Percentiles rank a stretch among this genome's conserved stretches.
phyloP scores from a whole-genome alignment of 495 filamentous ascomycete species.

The Penicillium pancosmium region DNA sequence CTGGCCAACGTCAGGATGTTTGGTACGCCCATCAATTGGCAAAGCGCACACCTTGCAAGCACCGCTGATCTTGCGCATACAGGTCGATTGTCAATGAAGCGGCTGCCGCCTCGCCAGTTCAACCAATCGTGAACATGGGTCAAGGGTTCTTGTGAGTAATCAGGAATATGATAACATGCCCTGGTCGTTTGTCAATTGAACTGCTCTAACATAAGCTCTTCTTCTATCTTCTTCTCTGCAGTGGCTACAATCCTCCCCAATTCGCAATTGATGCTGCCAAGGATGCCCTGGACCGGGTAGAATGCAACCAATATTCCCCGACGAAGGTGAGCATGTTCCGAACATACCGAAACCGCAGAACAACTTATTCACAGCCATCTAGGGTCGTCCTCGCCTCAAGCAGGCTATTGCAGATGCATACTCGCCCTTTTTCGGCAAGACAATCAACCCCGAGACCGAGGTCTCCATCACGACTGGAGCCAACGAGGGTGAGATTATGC shows the following conservation, averaged over 20 bases:
- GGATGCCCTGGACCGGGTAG: slow-evolving; percentile 83
- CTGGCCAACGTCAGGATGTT: slow-evolving; percentile 86
- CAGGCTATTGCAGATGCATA: slow-evolving; percentile 92
- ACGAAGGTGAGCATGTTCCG: slow-evolving; percentile 61
- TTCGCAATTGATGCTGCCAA: slow-evolving; percentile 94
- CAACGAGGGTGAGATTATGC: slow-evolving; percentile 70
- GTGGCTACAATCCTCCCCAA: slow-evolving; percentile 90
- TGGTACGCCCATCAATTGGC: slow-evolving; percentile 59
- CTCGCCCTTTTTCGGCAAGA: slow-evolving; percentile 77
- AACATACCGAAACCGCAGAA: background rate
- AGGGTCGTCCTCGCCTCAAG: slow-evolving; percentile 84
- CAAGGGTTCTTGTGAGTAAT: slow-evolving; percentile 82
- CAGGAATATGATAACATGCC: background rate
- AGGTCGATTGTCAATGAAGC: slow-evolving; percentile 98
- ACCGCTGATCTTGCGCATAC: background rate
- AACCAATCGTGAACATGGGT: slow-evolving; percentile 94
- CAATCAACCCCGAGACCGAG: slow-evolving; percentile 84
- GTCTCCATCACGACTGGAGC: slow-evolving; percentile 95
- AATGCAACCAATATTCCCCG: slow-evolving; percentile 98
- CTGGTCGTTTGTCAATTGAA: background rate
- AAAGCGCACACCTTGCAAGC: background rate
- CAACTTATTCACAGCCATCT: slow-evolving; percentile 16
- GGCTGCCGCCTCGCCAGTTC: slow-evolving; percentile 76
- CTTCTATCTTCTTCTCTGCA: slow-evolving; percentile 22
- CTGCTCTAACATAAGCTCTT: background rate